A percentile compares a stretch with the other conserved stretches of the same genome.
Evolutionary conservation across 306 rosid species (phyloP).

Genomic region (Prunus padus): DNA sequence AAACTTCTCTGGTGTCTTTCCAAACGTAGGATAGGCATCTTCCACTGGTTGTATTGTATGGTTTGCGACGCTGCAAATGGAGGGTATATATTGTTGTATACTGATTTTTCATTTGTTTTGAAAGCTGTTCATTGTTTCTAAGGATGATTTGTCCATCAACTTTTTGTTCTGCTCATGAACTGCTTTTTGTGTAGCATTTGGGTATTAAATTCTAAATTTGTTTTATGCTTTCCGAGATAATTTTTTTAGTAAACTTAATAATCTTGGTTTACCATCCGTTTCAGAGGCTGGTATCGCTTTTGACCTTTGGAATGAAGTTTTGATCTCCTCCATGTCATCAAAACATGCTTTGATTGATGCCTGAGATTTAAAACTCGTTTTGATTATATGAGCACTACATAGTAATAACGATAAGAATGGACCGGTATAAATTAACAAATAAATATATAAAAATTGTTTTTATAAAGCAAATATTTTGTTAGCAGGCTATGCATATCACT

Average conservation of each 20-base stretch:
- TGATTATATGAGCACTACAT: not conserved
- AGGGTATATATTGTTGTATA: slow-evolving; percentile 45
- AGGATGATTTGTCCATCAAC: slow-evolving; percentile 22
- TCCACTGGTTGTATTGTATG: slow-evolving; percentile 30
- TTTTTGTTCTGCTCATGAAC: slow-evolving; percentile 2
- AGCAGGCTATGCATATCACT: no score
- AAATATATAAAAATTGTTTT: no score
- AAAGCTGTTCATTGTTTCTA: slow-evolving; percentile 32
- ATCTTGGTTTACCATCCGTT: not conserved
- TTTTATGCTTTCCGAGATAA: not conserved
- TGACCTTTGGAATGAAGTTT: not conserved
- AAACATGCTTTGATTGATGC: not conserved
- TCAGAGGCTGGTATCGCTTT: not conserved
- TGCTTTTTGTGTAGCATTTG: not conserved
- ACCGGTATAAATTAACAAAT: no score
- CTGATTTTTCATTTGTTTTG: slow-evolving; percentile 40
- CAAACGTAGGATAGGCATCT: slow-evolving; percentile 44
- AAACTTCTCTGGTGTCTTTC: slow-evolving; percentile 94
- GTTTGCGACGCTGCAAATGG: slow-evolving; percentile 41
- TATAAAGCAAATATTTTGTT: no score
- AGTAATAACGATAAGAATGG: no score
- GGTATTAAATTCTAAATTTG: slow-evolving; percentile 2
- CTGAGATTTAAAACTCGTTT: not conserved
- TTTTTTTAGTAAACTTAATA: not conserved
- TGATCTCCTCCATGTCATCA: not conserved